Conservation (phyloP, 345 rosid genomes). For the Psidium friedrichsthalianum region DNA sequence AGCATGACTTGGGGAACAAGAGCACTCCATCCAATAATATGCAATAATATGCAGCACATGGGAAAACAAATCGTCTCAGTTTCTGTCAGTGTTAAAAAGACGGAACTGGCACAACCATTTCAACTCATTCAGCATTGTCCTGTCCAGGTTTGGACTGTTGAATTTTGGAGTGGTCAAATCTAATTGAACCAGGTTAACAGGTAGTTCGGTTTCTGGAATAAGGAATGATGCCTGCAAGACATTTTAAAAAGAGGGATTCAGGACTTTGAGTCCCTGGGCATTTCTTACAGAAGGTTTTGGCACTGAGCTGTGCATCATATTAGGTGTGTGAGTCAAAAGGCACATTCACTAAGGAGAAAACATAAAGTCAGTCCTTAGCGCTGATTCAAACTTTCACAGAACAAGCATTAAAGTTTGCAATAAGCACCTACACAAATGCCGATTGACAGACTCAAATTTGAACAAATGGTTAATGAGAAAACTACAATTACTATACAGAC, state of each 20-base stretch:
- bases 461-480: not conserved
- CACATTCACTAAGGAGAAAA: not conserved
- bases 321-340: not conserved
- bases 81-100: not conserved
- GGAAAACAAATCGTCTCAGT: not conserved
- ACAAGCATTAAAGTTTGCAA: not conserved
- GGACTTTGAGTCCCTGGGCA: not conserved
- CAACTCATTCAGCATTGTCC: not conserved
- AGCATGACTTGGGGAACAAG: not conserved
- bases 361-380: not conserved
- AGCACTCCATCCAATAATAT: not conserved
- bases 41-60: not conserved
- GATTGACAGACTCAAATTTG: not conserved
- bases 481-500: not conserved
- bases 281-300: not conserved
- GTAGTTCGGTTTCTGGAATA: rapidly evolving
- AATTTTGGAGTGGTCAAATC: not conserved
- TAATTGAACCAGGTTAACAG: not conserved
- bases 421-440: not conserved
- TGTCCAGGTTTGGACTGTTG: not conserved
- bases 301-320: not conserved
- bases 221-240: not conserved
- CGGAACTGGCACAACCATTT: not conserved
- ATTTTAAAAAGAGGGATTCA: not conserved
- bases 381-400: not conserved